A percentile compares a stretch with the other conserved stretches of the same genome.
These are phyloP conservation scores for Pleurostoma richardsiae DNA, from an alignment of 2,329 filamentous ascomycete genomes.

Conservation along the genomic window DNA sequence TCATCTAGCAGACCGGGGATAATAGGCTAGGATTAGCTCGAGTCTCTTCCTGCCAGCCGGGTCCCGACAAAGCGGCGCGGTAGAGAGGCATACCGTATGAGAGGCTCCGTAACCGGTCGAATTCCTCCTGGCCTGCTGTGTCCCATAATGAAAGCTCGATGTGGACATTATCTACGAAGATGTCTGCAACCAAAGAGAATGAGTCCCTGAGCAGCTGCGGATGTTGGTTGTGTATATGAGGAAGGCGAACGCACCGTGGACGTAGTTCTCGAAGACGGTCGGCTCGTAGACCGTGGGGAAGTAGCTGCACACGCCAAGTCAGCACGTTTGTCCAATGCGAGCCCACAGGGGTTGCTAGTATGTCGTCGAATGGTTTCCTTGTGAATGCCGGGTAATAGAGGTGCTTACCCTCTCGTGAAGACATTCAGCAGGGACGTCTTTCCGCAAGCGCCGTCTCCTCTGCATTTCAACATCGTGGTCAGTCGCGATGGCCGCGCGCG, in stretches of 20 bases:
- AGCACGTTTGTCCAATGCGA: neutral
- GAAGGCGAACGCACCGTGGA: conserved; percentile 65
- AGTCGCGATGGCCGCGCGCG: neutral
- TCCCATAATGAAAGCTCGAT: conserved; percentile 98
- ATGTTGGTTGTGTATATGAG: neutral
- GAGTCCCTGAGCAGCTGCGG: neutral
- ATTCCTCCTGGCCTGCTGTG: conserved; percentile 97
- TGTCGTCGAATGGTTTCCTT: too few relatives aligned
- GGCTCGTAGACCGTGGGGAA: conserved; percentile 98
- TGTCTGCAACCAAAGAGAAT: conserved; percentile 53
- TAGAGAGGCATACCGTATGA: conserved; percentile 64
- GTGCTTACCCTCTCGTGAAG: conserved; percentile 86
- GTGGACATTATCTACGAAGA: conserved; percentile 95
- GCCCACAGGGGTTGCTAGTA: neutral
- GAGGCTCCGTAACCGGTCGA: conserved; percentile 89
- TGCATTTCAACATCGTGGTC: conserved; percentile 27
- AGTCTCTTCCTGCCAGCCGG: too few relatives aligned
- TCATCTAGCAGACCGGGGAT: conserved; percentile 46
- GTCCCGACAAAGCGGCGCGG: neutral
- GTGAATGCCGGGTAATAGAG: neutral
- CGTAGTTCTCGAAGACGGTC: conserved; percentile 98
- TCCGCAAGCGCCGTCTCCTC: conserved; percentile 91
- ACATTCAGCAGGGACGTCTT: conserved; percentile 98
- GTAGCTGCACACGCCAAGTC: conserved; percentile 52
- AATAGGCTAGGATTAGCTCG: conserved; percentile 5